phyloP scores from a whole-genome alignment of 768 basidiomycete genomes.

The Rhizopogon rudus region DNA sequence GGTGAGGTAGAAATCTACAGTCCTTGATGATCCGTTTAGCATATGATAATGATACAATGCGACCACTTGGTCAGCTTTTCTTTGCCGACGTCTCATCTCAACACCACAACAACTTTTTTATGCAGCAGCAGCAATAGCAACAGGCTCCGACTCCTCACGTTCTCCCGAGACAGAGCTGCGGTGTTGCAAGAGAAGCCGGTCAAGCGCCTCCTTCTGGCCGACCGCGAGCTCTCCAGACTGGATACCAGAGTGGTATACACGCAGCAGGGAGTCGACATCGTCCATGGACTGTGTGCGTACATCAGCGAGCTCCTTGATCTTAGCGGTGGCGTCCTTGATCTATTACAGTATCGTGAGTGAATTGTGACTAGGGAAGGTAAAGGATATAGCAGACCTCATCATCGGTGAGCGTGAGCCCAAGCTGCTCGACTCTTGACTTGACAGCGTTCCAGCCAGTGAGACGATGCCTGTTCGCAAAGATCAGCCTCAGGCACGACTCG shows the following conservation, averaged over 20 bases:
- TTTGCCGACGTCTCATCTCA: background rate
- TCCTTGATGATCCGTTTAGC: background rate
- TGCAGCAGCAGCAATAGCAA: constrained; percentile 2
- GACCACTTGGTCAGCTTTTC: background rate
- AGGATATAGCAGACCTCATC: constrained; percentile 53
- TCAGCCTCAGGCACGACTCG: background rate
- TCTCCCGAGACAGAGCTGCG: constrained; percentile 30
- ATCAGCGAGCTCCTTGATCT: constrained; percentile 99
- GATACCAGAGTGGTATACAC: constrained; percentile 94
- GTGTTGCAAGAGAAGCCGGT: constrained; percentile 80
- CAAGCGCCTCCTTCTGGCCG: constrained; percentile 90
- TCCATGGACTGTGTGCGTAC: constrained; percentile 99
- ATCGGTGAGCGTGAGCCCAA: constrained; percentile 84
- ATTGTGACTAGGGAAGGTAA: background rate
- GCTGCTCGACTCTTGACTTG: constrained; percentile 98
- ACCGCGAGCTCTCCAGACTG: constrained; percentile 88
- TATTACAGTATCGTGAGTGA: constrained; percentile 21
- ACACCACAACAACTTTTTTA: background rate
- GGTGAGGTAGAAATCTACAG: background rate
- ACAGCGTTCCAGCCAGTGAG: constrained; percentile 99
- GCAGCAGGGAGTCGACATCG: constrained; percentile 94
- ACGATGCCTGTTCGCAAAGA: constrained; percentile 57
- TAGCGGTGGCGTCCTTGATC: constrained; percentile 98
- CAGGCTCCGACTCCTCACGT: constrained; percentile 3
- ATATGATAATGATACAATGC: background rate